phyloP scores from a whole-genome alignment of 2,329 filamentous ascomycete species.

The Neurospora sp. region DNA sequence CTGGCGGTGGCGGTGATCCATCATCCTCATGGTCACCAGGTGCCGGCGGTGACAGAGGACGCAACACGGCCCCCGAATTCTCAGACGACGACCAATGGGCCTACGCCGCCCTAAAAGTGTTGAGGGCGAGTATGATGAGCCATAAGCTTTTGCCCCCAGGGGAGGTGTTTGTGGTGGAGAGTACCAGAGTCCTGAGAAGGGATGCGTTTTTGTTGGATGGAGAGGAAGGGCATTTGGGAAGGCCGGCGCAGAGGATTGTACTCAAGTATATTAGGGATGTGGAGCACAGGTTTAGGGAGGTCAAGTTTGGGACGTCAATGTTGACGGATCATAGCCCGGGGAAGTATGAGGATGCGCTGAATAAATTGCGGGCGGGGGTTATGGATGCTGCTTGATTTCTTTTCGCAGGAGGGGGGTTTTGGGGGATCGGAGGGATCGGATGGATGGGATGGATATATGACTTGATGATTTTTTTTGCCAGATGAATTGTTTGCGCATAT shows the following conservation, averaged over 20 bases:
- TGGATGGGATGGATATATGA: not conserved
- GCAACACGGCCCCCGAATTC: constrained; percentile 9
- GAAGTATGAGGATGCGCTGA: constrained; percentile 61
- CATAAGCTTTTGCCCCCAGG: constrained; percentile 65
- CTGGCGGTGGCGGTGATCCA: not conserved
- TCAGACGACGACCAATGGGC: constrained; percentile 61
- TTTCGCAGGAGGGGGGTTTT: not conserved
- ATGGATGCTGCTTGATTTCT: constrained; percentile 14
- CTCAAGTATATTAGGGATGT: constrained; percentile 64
- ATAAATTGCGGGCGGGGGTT: constrained; percentile 45
- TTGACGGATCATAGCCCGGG: constrained; percentile 67
- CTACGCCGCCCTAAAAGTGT: constrained; percentile 53
- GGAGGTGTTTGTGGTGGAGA: constrained; percentile 66
- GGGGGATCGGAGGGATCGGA: not conserved
- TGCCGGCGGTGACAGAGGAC: not conserved
- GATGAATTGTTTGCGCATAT: not conserved
- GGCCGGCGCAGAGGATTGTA: constrained; percentile 58
- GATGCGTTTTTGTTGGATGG: constrained; percentile 45
- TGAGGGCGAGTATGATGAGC: constrained; percentile 59
- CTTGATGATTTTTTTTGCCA: not conserved
- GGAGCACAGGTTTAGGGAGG: constrained; percentile 58
- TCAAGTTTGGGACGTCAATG: constrained; percentile 64
- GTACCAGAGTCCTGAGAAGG: constrained; percentile 54
- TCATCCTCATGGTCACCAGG: constrained; percentile 8
- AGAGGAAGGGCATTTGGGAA: constrained; percentile 14